Evolutionary conservation across 2,329 filamentous ascomycete species (phyloP), one percentile per base, ranked within the genome.

Genomic region (Cadophora sp.): DNA sequence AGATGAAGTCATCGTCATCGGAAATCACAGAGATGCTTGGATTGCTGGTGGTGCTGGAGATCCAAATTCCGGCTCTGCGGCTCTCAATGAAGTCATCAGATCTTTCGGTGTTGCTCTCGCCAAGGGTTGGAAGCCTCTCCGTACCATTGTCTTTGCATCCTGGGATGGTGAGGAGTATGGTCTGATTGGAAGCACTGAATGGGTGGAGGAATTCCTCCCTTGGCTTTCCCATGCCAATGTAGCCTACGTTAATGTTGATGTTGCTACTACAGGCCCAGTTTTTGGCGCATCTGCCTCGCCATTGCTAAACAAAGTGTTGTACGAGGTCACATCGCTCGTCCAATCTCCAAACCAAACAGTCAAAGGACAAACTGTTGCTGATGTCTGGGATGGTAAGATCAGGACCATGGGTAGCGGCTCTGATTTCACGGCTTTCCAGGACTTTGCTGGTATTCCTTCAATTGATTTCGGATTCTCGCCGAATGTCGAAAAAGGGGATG

Each of bases 21-120:
- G 94, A n/a, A 97, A 97, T 76, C 94, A 97, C 77, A 89, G 94
- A 40, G 94, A 97, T 79, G 92, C 94, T 0, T 97, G 93, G 93
- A 91, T 95, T 75, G 90, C 90, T 24, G 93, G 93, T n/a, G 92
- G 93, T 27, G 92, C 92, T 19, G 91, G 85, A 14, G 93, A 97
- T 74, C 93, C 93, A 0, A 95, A 95, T 82, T 92, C 90, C 70
- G 93, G 93, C 69, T 94, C 91, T 19, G 91, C 93, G 4, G 88
- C 90, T 0, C 79, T 97, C 55, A 94, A 93, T 72, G 93, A 97
- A 74, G 88, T 94, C 1, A 86, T 94, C 62, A 87, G 92, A 64
- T 88, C 88, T 61, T 92, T 96, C 71, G 91, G 92, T 27, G 83
- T 87, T 68, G 92, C 92, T 7, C 79, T 94, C 1, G 84, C 89